Conservation (phyloP, 2,329 filamentous ascomycete species). For the Penicillium freii region DNA sequence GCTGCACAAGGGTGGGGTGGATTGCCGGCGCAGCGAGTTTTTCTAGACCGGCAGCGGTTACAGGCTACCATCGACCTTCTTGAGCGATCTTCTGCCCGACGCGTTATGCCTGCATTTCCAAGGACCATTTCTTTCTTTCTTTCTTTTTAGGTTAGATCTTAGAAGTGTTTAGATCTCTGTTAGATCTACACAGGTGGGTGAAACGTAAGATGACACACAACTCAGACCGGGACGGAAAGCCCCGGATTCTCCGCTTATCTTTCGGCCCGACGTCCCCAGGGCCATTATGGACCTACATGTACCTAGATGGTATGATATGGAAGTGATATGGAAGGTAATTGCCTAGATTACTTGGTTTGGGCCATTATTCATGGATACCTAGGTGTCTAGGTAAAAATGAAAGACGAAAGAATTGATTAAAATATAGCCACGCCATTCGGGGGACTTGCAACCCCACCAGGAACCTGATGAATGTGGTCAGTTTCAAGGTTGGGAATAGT, state of each 20-base stretch:
- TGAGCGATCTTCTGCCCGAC: conserved; percentile 22
- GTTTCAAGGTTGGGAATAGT: background rate
- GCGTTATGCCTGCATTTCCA: conserved; percentile 15
- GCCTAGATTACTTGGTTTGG: too few species aligned
- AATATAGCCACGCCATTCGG: conserved; percentile 49
- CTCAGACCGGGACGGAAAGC: background rate
- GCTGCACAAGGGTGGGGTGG: conserved; percentile 37
- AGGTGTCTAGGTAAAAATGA: background rate
- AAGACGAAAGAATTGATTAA: conserved; percentile 16
- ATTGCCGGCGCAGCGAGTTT: conserved; percentile 37
- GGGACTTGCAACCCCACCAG: conserved; percentile 48
- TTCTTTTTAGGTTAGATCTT: background rate
- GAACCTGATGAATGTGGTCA: conserved; percentile 32
- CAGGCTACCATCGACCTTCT: conserved; percentile 34
- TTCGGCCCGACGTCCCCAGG: background rate
- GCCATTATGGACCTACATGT: too few species aligned
- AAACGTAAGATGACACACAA: background rate
- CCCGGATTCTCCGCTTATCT: conserved; percentile 1
- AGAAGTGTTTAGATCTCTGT: background rate
- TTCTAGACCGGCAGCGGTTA: conserved; percentile 39
- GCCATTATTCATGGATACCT: background rate
- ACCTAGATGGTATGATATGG: too few species aligned
- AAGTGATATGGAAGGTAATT: background rate
- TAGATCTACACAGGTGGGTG: background rate
- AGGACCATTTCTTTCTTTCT: conserved; percentile 12